These are phyloP conservation scores for Colletotrichum simmondsii DNA, from an alignment of 2,329 filamentous ascomycete species.

Conservation along the genomic window DNA sequence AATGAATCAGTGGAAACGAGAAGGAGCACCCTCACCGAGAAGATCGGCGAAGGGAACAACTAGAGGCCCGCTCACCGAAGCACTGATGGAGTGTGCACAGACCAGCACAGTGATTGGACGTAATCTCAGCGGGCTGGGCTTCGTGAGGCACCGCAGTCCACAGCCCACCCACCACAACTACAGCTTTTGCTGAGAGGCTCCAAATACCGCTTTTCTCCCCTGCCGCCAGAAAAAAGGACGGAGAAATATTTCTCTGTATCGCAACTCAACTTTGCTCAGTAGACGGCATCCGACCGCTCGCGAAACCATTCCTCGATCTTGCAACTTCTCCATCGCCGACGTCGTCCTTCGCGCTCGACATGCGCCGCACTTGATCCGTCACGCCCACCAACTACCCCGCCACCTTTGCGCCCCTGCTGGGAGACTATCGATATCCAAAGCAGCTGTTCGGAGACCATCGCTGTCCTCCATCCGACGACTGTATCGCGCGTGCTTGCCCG, in stretches of 20 bases:
- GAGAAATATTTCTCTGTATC: background rate
- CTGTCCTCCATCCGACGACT: conserved; percentile 4
- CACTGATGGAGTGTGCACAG: background rate
- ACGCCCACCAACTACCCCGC: conserved; percentile 30
- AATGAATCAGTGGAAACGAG: too few relatives aligned
- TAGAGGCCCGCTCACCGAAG: conserved; percentile 2
- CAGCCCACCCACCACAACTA: conserved; percentile 33
- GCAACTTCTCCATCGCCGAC: background rate
- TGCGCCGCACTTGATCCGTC: conserved; percentile 30
- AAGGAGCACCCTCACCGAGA: background rate
- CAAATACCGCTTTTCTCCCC: conserved; percentile 21
- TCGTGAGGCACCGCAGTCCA: conserved; percentile 31
- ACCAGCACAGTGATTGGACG: conserved; percentile 15
- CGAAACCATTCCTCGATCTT: background rate
- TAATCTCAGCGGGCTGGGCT: conserved; percentile 32
- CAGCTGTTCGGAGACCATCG: conserved; percentile 2
- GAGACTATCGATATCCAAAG: conserved; percentile 13
- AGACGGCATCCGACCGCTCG: background rate
- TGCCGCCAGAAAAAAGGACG: conserved; percentile 7
- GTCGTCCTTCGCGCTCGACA: conserved; percentile 22
- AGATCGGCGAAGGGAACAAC: background rate
- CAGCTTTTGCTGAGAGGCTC: conserved; percentile 33
- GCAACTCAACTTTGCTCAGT: conserved; percentile 1
- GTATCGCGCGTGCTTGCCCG: conserved; percentile 16
- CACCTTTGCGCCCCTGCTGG: conserved; percentile 29